Evolutionary conservation across 441 rosid species (phyloP).

Genomic region (Breynia disticha): DNA sequence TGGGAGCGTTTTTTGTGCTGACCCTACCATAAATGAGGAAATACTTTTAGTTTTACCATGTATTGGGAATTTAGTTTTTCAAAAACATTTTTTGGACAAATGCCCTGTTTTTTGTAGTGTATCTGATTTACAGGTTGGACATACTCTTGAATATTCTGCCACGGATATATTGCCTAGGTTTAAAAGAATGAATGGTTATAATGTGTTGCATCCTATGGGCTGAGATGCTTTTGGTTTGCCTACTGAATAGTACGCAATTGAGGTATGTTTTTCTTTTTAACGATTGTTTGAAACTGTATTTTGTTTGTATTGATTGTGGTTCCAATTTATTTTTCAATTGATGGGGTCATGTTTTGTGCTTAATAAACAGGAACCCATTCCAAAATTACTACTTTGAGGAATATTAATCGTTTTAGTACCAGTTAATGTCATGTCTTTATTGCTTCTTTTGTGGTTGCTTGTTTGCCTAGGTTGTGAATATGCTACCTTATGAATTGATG

Average conservation of each 20-base stretch:
- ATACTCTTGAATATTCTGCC: conserved; percentile 92
- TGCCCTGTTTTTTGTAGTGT: conserved; percentile 68
- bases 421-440: conserved; percentile 35
- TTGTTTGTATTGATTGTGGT: not conserved
- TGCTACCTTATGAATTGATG: no score
- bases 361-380: conserved; percentile 93
- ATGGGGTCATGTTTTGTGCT: conserved; percentile 11
- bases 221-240: conserved; percentile 99
- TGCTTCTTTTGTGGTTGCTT: no score
- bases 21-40: no score
- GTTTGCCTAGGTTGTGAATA: no score
- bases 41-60: no score
- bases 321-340: not conserved
- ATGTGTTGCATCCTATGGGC: conserved; percentile 94
- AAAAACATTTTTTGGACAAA: no score
- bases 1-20: no score
- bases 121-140: conserved; percentile 96
- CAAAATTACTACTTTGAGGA: conserved; percentile 73
- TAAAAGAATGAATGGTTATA: conserved; percentile 88
- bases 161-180: conserved; percentile 85
- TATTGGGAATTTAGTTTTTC: no score
- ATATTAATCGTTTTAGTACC: conserved; percentile 72
- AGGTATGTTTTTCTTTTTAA: conserved; percentile 30
- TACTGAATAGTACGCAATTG: conserved; percentile 94
- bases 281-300: not conserved